These are phyloP conservation scores for Maudiozyma turicensis DNA, from an alignment of 805 yeast species.

Conservation along the genomic window DNA sequence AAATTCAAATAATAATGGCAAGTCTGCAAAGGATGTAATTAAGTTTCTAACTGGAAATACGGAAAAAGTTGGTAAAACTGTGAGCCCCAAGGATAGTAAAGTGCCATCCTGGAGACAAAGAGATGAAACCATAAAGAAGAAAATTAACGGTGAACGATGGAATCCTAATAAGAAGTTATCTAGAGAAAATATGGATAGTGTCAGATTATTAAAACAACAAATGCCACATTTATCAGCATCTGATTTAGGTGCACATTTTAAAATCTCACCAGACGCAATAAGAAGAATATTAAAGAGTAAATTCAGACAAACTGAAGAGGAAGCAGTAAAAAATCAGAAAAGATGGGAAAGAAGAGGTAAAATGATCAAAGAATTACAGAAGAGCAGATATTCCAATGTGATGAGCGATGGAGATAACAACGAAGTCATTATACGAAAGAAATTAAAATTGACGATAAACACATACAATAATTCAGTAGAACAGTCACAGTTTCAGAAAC, in stretches of 20 bases:
- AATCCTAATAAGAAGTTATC: conserved; percentile 58
- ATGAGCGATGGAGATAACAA: too few species aligned
- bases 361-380: conserved; percentile 25
- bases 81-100: conserved; percentile 11
- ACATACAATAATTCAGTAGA: too few species aligned
- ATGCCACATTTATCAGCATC: conserved; percentile 52
- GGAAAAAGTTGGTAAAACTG: not conserved
- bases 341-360: conserved; percentile 49
- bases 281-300: conserved; percentile 67
- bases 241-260: conserved; percentile 54
- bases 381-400: not conserved
- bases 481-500: too few species aligned
- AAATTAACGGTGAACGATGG: conserved; percentile 53
- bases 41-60: not conserved
- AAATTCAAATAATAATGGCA: not conserved
- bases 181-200: conserved; percentile 56
- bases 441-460: too few species aligned
- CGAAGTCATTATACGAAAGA: too few species aligned
- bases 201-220: conserved; percentile 44
- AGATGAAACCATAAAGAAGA: conserved; percentile 50
- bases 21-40: not conserved
- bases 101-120: conserved; percentile 67
- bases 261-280: conserved; percentile 72
- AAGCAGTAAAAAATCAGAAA: conserved; percentile 31
- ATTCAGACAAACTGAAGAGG: conserved; percentile 65